phyloP scores from a whole-genome alignment of 2,329 filamentous ascomycete genomes.

The Westerdykella sp. region DNA sequence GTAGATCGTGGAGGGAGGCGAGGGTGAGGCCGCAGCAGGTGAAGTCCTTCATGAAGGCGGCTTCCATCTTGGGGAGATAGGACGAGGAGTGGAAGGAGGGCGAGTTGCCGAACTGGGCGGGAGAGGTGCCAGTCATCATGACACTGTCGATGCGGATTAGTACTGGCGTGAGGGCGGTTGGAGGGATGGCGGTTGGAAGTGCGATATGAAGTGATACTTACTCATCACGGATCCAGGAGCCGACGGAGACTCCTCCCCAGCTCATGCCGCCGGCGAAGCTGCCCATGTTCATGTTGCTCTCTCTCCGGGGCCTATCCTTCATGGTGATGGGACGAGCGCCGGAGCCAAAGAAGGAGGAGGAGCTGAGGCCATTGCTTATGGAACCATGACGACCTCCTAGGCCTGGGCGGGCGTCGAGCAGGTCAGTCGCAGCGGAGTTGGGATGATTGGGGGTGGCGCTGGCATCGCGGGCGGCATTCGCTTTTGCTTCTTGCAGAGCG shows the following conservation, averaged over 20 bases:
- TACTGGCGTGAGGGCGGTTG: conserved; percentile 7
- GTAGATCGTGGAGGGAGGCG: conserved; percentile 84
- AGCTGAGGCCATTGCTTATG: conserved; percentile 41
- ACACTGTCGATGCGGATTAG: conserved; percentile 55
- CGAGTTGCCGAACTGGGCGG: conserved; percentile 69
- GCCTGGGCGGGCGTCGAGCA: conserved; percentile 26
- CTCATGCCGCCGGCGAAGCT: conserved; percentile 76
- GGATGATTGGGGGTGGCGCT: conserved; percentile 39
- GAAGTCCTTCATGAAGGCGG: conserved; percentile 97
- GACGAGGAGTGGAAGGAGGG: conserved; percentile 95
- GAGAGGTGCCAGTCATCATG: conserved; percentile 94
- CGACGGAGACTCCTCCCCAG: conserved; percentile 93
- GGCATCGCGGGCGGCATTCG: conserved; percentile 21
- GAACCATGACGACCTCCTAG: conserved; percentile 49
- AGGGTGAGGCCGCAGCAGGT: conserved; percentile 87
- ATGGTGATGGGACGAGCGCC: conserved; percentile 58
- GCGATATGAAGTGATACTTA: conserved; percentile 52
- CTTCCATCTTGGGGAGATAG: conserved; percentile 91
- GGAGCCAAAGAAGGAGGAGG: conserved; percentile 51
- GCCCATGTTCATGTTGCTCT: conserved; percentile 55
- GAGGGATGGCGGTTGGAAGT: neutral
- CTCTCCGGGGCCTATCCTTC: conserved; percentile 49
- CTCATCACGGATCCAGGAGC: conserved; percentile 97
- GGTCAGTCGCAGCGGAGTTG: conserved; percentile 29
- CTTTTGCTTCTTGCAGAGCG: conserved; percentile 49